phyloP scores from a whole-genome alignment of 2,329 filamentous ascomycete genomes.

The Venturia effusa region DNA sequence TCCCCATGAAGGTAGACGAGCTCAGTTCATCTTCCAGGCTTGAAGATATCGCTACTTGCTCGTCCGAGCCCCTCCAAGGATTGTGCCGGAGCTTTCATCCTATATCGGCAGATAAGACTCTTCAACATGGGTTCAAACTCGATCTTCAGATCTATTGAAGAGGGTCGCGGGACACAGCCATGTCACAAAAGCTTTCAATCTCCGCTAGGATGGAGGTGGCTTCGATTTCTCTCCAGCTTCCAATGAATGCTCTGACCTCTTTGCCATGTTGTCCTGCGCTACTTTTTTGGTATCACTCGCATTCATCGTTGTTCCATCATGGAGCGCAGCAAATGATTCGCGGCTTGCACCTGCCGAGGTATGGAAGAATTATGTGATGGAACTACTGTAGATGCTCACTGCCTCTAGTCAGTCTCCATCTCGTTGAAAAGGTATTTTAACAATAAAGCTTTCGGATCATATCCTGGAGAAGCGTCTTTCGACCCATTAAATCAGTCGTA shows the following conservation, averaged over 20 bases:
- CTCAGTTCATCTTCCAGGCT: background rate
- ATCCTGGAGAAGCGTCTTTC: constrained; percentile 36
- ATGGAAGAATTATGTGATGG: background rate
- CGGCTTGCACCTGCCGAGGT: background rate
- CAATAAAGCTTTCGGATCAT: constrained; percentile 37
- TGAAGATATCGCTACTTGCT: background rate
- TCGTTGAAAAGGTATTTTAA: constrained; percentile 30
- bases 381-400: background rate
- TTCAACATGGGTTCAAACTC: background rate
- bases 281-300: background rate
- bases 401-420: constrained; percentile 15
- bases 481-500: constrained; percentile 33
- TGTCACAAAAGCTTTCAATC: background rate
- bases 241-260: background rate
- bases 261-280: background rate
- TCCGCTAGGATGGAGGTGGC: background rate
- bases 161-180: background rate
- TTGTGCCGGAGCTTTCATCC: background rate
- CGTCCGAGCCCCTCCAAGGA: background rate
- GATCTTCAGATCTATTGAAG: background rate
- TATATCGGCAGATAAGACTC: background rate
- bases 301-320: background rate
- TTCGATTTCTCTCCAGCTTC: background rate
- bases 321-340: background rate
- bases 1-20: background rate